phyloP scores from a whole-genome alignment of 768 basidiomycete species.

The Gelatoporia subvermispora region DNA sequence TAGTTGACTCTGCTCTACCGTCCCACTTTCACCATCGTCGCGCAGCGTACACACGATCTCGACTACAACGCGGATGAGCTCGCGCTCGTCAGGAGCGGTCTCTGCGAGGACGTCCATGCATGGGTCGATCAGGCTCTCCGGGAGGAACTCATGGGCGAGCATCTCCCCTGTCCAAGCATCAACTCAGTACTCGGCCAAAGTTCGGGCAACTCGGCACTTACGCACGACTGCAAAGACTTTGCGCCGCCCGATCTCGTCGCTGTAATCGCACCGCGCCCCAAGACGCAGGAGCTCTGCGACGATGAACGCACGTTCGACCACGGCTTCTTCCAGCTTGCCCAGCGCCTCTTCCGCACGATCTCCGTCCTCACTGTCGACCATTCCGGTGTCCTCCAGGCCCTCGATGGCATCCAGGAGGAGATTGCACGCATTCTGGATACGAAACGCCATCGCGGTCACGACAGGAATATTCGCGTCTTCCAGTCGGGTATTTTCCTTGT shows the following conservation, averaged over 20 bases:
- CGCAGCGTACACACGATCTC: slow-evolving; percentile 46
- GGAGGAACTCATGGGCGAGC: slow-evolving; percentile 39
- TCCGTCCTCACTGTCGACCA: neutral
- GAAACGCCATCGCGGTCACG: slow-evolving; percentile 39
- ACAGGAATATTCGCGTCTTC: slow-evolving; percentile 38
- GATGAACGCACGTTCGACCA: slow-evolving; percentile 29
- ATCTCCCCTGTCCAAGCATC: slow-evolving; percentile 37
- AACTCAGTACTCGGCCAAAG: neutral
- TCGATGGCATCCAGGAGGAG: slow-evolving; percentile 30
- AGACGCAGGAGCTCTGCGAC: slow-evolving; percentile 41
- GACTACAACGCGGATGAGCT: slow-evolving; percentile 46
- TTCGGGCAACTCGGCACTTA: slow-evolving; percentile 18
- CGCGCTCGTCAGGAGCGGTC: slow-evolving; percentile 39
- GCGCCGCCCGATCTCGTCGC: slow-evolving; percentile 48
- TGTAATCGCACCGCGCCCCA: slow-evolving; percentile 42
- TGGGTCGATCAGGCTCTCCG: slow-evolving; percentile 36
- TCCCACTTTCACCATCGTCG: slow-evolving; percentile 19
- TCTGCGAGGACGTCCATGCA: slow-evolving; percentile 44
- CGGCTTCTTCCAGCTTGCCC: slow-evolving; percentile 18
- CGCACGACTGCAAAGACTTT: slow-evolving; percentile 48
- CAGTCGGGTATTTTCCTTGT: slow-evolving; percentile 32
- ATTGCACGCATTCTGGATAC: slow-evolving; percentile 41
- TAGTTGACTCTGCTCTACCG: slow-evolving; percentile 1
- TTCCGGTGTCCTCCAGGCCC: slow-evolving; percentile 23
- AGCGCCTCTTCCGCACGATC: slow-evolving; percentile 16